These are phyloP conservation scores for Phtheirospermum japonicum DNA, from an alignment of 257 asterid genomes.

Conservation along the genomic window DNA sequence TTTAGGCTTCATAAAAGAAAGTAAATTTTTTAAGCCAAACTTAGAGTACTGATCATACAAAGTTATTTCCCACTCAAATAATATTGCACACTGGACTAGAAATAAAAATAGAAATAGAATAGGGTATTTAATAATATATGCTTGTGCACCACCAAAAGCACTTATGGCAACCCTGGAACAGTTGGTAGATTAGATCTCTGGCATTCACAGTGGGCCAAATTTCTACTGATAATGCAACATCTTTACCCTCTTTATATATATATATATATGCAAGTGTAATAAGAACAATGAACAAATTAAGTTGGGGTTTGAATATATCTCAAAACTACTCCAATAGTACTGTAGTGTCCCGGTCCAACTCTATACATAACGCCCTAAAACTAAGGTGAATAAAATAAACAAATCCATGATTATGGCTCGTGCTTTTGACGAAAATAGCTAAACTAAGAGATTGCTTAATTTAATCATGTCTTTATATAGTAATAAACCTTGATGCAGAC, in stretches of 20 bases:
- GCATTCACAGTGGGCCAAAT: too few species aligned
- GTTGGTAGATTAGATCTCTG: constrained; percentile 65
- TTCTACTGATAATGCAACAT: too few species aligned
- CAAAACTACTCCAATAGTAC: too few species aligned
- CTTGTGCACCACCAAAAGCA: too few species aligned
- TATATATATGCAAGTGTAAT: too few species aligned
- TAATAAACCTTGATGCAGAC: not conserved
- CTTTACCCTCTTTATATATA: too few species aligned
- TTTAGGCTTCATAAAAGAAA: constrained; percentile 41
- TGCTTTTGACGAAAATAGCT: not conserved
- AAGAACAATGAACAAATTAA: too few species aligned
- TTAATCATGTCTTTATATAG: not conserved
- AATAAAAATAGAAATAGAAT: too few species aligned
- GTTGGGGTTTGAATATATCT: too few species aligned
- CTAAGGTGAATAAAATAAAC: not conserved
- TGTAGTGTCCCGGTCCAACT: too few species aligned
- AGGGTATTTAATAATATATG: too few species aligned
- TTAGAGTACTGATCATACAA: constrained; percentile 26
- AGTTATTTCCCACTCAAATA: constrained; percentile 37
- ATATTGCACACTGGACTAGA: not conserved
- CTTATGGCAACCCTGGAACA: constrained; percentile 55
- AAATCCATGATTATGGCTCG: not conserved
- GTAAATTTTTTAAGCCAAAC: constrained; percentile 44
- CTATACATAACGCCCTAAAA: not conserved
- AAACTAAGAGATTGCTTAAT: not conserved